phyloP scores from a whole-genome alignment of 116 monocot species.

The Trichopus zeylanicus region DNA sequence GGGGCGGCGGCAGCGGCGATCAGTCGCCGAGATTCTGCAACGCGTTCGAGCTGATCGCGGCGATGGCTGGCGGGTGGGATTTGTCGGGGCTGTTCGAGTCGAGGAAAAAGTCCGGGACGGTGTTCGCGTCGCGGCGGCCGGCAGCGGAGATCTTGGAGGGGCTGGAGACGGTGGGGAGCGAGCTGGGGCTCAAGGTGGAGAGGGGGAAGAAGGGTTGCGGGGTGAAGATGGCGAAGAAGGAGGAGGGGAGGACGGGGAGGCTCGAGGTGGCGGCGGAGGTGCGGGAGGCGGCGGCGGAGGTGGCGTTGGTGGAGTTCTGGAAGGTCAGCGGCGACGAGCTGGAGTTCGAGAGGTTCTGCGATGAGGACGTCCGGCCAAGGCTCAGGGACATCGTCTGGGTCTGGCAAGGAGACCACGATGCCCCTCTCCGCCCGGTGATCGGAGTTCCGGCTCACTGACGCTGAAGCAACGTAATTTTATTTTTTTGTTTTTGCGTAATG shows the following conservation, averaged over 20 bases:
- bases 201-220: conserved; percentile 29
- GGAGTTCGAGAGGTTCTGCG: conserved; percentile 59
- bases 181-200: conserved; percentile 31
- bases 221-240: conserved; percentile 40
- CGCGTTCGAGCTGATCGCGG: conserved; percentile 75
- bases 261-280: conserved; percentile 66
- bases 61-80: conserved; percentile 78
- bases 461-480: too few relatives aligned
- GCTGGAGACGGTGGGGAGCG: conserved; percentile 35
- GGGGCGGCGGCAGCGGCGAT: not conserved
- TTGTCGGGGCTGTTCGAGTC: conserved; percentile 72
- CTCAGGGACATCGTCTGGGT: conserved; percentile 74
- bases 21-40: conserved; percentile 62
- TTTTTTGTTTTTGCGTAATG: too few relatives aligned
- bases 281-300: conserved; percentile 54
- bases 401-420: conserved; percentile 36
- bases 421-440: not conserved
- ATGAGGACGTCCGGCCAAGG: conserved; percentile 54
- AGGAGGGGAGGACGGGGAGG: conserved; percentile 38
- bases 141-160: conserved; percentile 32
- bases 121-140: conserved; percentile 46
- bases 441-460: too few relatives aligned
- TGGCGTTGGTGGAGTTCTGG: conserved; percentile 67
- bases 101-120: conserved; percentile 20
- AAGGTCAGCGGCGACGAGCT: conserved; percentile 47